phyloP scores from a whole-genome alignment of 495 filamentous ascomycete species.

The Penicillium malachiteum region DNA sequence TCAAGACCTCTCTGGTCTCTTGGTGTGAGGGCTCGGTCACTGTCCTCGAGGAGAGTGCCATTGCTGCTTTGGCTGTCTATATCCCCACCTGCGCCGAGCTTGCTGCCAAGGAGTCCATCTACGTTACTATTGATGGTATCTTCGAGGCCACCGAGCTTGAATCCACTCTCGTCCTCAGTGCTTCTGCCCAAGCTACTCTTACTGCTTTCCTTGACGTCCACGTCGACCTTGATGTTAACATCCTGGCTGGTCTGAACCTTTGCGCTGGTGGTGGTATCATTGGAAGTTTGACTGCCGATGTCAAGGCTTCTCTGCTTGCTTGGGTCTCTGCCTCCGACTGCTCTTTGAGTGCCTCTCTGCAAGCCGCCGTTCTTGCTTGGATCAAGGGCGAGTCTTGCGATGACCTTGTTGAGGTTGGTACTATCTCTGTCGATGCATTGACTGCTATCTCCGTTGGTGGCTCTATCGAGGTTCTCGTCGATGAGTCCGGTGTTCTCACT shows the following conservation, averaged over 20 bases:
- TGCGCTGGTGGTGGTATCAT: slow-evolving; percentile 40
- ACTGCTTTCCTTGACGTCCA: slow-evolving; percentile 27
- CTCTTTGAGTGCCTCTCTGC: slow-evolving; percentile 30
- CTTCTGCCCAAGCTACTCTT: slow-evolving; percentile 32
- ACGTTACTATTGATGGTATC: slow-evolving; percentile 44
- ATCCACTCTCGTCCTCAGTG: slow-evolving; percentile 34
- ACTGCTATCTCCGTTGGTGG: slow-evolving; percentile 38
- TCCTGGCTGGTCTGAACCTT: slow-evolving; percentile 38
- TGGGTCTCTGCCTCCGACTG: slow-evolving; percentile 34
- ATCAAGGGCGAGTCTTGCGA: slow-evolving; percentile 29
- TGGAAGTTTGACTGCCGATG: slow-evolving; percentile 31
- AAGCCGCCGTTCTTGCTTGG: slow-evolving; percentile 37
- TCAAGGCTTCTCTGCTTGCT: slow-evolving; percentile 34
- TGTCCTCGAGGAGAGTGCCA: slow-evolving; percentile 20
- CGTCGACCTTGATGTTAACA: slow-evolving; percentile 24
- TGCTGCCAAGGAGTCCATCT: slow-evolving; percentile 39
- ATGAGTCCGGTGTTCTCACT: slow-evolving; percentile 30
- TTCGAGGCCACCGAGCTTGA: slow-evolving; percentile 29
- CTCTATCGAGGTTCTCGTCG: slow-evolving; percentile 33
- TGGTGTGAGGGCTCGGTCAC: slow-evolving; percentile 18
- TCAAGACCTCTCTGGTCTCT: slow-evolving; percentile 10
- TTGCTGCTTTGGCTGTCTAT: slow-evolving; percentile 36
- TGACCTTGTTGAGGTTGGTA: slow-evolving; percentile 31
- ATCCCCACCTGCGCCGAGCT: slow-evolving; percentile 37
- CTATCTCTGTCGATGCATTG: slow-evolving; percentile 31